Percentiles rank a stretch among this genome's conserved stretches.
These are phyloP conservation scores for Carallia brachiata DNA, from an alignment of 345 rosid genomes.

Conservation along the genomic window DNA sequence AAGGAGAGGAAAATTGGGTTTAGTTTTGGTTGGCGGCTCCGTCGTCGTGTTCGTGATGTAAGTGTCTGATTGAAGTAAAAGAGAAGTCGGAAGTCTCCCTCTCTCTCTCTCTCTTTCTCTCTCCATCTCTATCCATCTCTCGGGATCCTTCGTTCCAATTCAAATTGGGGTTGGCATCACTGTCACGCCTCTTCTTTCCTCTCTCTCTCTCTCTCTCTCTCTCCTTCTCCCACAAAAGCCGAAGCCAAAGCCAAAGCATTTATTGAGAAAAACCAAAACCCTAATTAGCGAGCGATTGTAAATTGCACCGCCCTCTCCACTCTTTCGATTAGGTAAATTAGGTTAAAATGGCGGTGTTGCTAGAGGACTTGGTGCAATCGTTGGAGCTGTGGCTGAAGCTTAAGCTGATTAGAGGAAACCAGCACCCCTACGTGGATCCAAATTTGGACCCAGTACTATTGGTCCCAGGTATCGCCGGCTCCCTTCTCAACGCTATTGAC, in stretches of 20 bases:
- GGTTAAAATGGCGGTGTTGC: conserved; percentile 46
- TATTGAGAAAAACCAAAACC: not conserved
- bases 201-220: not conserved
- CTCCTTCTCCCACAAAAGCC: not conserved
- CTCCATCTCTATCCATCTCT: too few relatives aligned
- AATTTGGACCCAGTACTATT: conserved; percentile 84
- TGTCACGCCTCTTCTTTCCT: not conserved
- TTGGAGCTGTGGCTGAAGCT: conserved; percentile 69
- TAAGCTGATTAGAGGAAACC: conserved; percentile 43
- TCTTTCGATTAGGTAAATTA: too few relatives aligned
- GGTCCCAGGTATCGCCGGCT: conserved; percentile 91
- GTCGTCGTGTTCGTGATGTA: too few relatives aligned
- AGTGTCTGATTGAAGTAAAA: too few relatives aligned
- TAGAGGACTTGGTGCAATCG: conserved; percentile 72
- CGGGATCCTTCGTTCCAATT: too few relatives aligned
- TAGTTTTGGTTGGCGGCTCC: too few relatives aligned
- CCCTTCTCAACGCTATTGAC: conserved; percentile 75
- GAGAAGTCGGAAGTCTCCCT: too few relatives aligned
- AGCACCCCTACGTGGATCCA: conserved; percentile 70
- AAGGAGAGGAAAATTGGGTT: too few relatives aligned
- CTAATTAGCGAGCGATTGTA: too few relatives aligned
- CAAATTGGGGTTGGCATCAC: too few relatives aligned
- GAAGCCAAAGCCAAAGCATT: not conserved
- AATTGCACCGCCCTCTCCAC: too few relatives aligned
- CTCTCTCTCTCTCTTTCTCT: too few relatives aligned